Evolutionary conservation across 345 rosid genomes (phyloP).

Genomic region (Aquilaria malaccensis): DNA sequence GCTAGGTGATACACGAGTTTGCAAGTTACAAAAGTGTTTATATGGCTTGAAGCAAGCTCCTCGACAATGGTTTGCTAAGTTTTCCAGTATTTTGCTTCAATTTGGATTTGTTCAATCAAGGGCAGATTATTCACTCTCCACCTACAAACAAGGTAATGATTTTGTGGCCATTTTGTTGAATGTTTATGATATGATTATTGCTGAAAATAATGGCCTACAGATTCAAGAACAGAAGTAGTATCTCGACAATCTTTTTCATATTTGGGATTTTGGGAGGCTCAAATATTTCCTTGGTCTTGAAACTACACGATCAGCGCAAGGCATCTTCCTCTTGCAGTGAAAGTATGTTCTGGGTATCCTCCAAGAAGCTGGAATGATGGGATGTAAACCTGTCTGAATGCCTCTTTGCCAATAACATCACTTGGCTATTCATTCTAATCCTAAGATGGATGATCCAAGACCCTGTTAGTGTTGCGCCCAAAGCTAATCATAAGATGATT

Average conservation of each 20-base stretch:
- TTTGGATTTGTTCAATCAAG: neutral
- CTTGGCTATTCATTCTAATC: neutral
- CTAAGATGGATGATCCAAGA: neutral
- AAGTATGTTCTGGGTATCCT: slow-evolving; percentile 9
- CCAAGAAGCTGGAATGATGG: neutral
- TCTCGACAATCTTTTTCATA: neutral
- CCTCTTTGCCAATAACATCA: neutral
- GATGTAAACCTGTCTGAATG: neutral
- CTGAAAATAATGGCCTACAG: neutral
- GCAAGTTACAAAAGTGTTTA: neutral
- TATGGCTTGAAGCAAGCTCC: neutral
- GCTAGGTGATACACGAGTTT: neutral
- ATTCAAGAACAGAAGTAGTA: neutral
- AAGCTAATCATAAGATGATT: too few species aligned
- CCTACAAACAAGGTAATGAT: neutral
- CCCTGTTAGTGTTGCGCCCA: too few species aligned
- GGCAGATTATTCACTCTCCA: neutral
- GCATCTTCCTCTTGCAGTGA: neutral
- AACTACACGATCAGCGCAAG: neutral
- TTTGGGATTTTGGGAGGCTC: slow-evolving; percentile 2
- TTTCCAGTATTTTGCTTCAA: neutral
- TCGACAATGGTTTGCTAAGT: neutral
- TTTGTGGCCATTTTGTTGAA: neutral
- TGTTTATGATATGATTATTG: slow-evolving; percentile 8
- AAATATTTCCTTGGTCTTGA: slow-evolving; percentile 15